phyloP scores from a whole-genome alignment of 2,329 filamentous ascomycete species.

The Aspergillus sclerotialis region DNA sequence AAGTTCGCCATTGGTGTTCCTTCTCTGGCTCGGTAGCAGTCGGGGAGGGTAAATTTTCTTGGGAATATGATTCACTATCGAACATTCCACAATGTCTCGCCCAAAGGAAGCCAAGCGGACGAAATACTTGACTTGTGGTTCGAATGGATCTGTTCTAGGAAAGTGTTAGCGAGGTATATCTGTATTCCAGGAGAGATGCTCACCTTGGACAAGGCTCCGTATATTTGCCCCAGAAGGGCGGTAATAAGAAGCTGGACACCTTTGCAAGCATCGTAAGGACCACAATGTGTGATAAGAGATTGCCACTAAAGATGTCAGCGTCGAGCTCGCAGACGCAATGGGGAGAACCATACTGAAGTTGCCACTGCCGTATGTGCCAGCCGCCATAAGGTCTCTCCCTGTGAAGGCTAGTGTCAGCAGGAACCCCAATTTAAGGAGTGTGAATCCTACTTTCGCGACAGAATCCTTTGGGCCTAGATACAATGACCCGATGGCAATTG shows the following conservation, averaged over 20 bases:
- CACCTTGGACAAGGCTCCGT: conserved; percentile 37
- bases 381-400: conserved; percentile 39
- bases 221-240: conserved; percentile 37
- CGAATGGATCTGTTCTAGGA: conserved; percentile 33
- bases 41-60: conserved; percentile 26
- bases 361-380: conserved; percentile 40
- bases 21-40: conserved; percentile 29
- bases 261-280: conserved; percentile 37
- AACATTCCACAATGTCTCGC: conserved; percentile 40
- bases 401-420: neutral
- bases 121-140: conserved; percentile 39
- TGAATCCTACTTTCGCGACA: conserved; percentile 26
- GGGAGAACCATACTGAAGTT: conserved; percentile 27
- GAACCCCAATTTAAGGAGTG: neutral
- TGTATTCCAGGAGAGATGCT: neutral
- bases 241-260: conserved; percentile 40
- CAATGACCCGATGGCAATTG: conserved; percentile 41
- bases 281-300: conserved; percentile 36
- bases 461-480: conserved; percentile 40
- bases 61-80: conserved; percentile 27
- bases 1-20: conserved; percentile 35
- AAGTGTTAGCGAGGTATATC: neutral
- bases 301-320: conserved; percentile 29
- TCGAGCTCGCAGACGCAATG: no score
- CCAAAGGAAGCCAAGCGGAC: conserved; percentile 40